phyloP scores from a whole-genome alignment of 2,329 filamentous ascomycete genomes.

The Xylariaceae sp. region DNA sequence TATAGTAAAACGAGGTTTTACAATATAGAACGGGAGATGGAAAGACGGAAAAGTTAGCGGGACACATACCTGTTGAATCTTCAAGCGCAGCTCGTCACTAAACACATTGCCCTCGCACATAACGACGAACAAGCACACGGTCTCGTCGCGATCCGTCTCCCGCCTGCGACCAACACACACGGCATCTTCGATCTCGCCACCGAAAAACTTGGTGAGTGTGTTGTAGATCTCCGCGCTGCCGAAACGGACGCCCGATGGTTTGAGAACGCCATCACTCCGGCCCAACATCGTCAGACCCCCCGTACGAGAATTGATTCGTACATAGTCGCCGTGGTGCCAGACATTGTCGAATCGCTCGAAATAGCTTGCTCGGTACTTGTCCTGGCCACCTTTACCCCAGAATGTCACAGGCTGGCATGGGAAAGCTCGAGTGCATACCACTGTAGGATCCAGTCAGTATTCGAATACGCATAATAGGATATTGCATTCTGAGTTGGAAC shows the following conservation, averaged over 20 bases:
- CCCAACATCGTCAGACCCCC: conserved; percentile 87
- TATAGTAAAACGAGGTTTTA: not conserved
- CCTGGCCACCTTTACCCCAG: conserved; percentile 66
- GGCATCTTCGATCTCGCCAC: conserved; percentile 72
- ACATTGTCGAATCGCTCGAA: conserved; percentile 75
- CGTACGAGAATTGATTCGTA: conserved; percentile 61
- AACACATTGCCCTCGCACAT: conserved; percentile 58
- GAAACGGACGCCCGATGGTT: conserved; percentile 86
- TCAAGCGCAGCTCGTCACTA: conserved; percentile 51
- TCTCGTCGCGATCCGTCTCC: conserved; percentile 70
- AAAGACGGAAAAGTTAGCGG: too few species aligned
- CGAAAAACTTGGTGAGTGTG: conserved; percentile 78
- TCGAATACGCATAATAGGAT: not conserved
- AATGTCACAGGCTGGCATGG: conserved; percentile 88
- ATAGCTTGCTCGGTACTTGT: conserved; percentile 79
- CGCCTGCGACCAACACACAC: conserved; percentile 78
- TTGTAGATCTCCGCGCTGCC: conserved; percentile 96
- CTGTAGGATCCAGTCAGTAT: conserved; percentile 5
- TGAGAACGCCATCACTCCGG: conserved; percentile 85
- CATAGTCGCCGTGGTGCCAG: conserved; percentile 96
- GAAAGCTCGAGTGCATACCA: conserved; percentile 82
- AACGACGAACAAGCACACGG: conserved; percentile 82
- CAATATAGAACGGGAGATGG: not conserved
- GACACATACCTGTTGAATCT: conserved; percentile 50
- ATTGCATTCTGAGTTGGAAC: not conserved